Evolutionary conservation across 257 asterid species (phyloP), one percentile per base, ranked within the genome.

Genomic region (Scutellaria minor): DNA sequence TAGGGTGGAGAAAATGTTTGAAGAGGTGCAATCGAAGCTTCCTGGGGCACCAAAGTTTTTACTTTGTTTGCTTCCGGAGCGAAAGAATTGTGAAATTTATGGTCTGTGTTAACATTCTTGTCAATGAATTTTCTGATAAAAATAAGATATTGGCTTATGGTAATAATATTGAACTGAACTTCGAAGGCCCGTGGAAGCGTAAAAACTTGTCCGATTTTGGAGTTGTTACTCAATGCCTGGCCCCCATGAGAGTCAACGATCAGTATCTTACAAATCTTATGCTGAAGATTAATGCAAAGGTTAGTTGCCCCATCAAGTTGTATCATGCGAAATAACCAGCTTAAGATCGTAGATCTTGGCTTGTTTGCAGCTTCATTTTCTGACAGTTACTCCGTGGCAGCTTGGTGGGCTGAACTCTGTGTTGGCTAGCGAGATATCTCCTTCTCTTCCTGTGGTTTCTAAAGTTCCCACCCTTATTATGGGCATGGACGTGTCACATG

Each of bases 401-500:
- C 95, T 93, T 53, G 98, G 98, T 62, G 98, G 98, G 13, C 68
- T 90, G 48, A 93, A 88, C 78, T 89, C 98, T 45, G n/a, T 88
- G 77, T 80, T 93, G 47, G 87, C 86, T 55, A 81, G 78, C 46
- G 98, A 93, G 48, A 64, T 78, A 51, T 71, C 83, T 12, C 90
- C 90, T 56, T 81, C 96, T 3, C 53, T 93, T 5, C 96, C 96
- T 2, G 0, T 86, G 76, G 84, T 93, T 31, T 90, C 98, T 0
- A 91, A 88, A 76, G 75, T 66, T 64, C 97, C 98, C 11, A 91
- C 98, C 20, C 70, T 91, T 18, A 89, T 93, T 72, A 85, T 93
- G 61, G 98, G 98, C 47, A 93, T 93, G 98, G 98, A 93, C 52
- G 98, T 93, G 6, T 90, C 97, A 0, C 98, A 93, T 64, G 98